These are phyloP conservation scores for Entomortierella chlamydospora DNA, from an alignment of 192 early-diverging fungal species.

Conservation along the genomic window DNA sequence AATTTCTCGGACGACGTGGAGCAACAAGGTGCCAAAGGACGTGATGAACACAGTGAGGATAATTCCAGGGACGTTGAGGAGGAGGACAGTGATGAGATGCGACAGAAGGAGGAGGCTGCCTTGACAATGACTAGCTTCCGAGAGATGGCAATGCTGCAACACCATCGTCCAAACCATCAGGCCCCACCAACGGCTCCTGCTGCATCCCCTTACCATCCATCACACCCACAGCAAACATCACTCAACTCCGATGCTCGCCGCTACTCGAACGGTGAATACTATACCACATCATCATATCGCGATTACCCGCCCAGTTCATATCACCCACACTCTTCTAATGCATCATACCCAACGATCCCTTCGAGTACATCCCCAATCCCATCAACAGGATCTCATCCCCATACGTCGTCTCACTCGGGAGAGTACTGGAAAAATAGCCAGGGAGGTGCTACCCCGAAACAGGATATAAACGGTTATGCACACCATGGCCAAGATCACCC, in stretches of 20 bases:
- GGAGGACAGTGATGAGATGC: constrained; percentile 41
- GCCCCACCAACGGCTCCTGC: not conserved
- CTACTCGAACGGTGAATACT: not conserved
- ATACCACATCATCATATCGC: not conserved
- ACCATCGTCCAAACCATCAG: constrained; percentile 2
- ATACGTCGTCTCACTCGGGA: not conserved
- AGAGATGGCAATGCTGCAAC: constrained; percentile 22
- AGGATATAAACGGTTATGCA: not conserved
- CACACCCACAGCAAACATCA: not conserved
- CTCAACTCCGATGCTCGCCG: not conserved
- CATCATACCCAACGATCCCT: not conserved
- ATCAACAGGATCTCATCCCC: not conserved
- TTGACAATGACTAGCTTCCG: constrained; percentile 39
- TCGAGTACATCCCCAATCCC: not conserved
- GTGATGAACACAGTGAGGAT: not conserved
- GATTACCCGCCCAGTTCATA: constrained; percentile 1
- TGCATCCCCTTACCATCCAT: not conserved
- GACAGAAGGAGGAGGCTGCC: constrained; percentile 25
- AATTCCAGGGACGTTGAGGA: not conserved
- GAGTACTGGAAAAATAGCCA: constrained; percentile 1
- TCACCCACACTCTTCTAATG: not conserved
- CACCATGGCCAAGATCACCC: not conserved
- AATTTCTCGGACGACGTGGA: not conserved
- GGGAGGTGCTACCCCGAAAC: not conserved
- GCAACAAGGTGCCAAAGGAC: not conserved